Conservation (phyloP, 1,284 basidiomycete genomes). For the Dichomitus squalens region DNA sequence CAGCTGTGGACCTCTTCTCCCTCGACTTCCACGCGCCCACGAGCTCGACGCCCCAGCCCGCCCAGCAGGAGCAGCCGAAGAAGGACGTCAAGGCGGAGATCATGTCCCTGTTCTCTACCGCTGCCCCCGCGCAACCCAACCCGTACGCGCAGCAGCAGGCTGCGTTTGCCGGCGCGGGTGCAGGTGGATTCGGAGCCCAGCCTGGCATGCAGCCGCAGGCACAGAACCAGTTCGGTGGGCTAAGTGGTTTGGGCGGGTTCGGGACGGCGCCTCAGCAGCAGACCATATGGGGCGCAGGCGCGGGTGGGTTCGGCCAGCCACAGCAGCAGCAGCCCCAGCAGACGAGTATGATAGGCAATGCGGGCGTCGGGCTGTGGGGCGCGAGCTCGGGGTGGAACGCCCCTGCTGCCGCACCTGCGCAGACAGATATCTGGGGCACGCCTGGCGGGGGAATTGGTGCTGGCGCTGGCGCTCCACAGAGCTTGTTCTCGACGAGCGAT, state of each 20-base stretch:
- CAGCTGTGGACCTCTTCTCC: conserved; percentile 74
- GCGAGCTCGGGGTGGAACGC: conserved; percentile 61
- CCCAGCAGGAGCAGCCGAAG: conserved; percentile 40
- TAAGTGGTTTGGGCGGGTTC: conserved; percentile 12
- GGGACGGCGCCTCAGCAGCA: conserved; percentile 19
- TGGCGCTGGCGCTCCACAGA: conserved; percentile 29
- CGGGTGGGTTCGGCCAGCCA: conserved; percentile 5
- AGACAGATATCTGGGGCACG: conserved; percentile 47
- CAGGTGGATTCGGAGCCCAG: conserved; percentile 12
- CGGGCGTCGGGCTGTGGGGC: conserved; percentile 66
- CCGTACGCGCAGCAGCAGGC: conserved; percentile 18
- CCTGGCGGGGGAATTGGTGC: conserved; percentile 13
- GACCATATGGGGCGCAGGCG: conserved; percentile 10
- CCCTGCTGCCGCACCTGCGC: conserved; percentile 30
- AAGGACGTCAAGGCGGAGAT: conserved; percentile 88
- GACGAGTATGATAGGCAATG: conserved; percentile 59
- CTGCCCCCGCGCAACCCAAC: conserved; percentile 37
- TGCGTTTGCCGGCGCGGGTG: conserved; percentile 13
- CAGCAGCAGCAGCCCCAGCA: conserved; percentile 29
- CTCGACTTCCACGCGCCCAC: conserved; percentile 79
- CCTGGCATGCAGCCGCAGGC: conserved; percentile 24
- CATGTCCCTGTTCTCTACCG: conserved; percentile 78
- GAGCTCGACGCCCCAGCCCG: conserved; percentile 34
- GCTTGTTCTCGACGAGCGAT: conserved; percentile 48
- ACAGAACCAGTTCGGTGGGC: conserved; percentile 30